Conservation (phyloP, 257 asterid genomes). For the Galeopsis tetrahit region DNA sequence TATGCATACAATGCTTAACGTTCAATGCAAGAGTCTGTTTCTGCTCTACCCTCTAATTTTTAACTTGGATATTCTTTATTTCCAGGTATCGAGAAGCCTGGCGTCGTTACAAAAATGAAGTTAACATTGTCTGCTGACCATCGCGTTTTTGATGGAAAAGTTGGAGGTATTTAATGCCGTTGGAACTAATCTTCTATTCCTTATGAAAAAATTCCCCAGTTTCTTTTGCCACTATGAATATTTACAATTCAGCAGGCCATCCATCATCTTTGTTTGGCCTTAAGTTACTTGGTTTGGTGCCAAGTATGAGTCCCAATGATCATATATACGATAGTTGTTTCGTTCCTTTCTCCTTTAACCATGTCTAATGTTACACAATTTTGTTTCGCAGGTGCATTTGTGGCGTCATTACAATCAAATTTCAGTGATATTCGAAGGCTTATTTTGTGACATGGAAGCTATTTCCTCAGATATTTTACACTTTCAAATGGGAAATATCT, state of each 20-base stretch:
- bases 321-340: not conserved
- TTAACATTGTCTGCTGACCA: constrained; percentile 93
- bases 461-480: constrained; percentile 23
- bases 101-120: constrained; percentile 80
- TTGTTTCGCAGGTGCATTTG: constrained; percentile 66
- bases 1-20: constrained; percentile 38
- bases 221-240: not conserved
- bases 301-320: not conserved
- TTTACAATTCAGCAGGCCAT: not conserved
- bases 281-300: not conserved
- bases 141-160: constrained; percentile 93
- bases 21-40: constrained; percentile 29
- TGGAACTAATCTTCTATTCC: constrained; percentile 4
- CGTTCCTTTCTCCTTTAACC: not conserved
- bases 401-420: constrained; percentile 66
- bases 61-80: constrained; percentile 32
- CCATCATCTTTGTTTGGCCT: not conserved
- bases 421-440: constrained; percentile 82
- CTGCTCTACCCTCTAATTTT: constrained; percentile 4
- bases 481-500: constrained; percentile 27
- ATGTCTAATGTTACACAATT: not conserved
- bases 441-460: constrained; percentile 52
- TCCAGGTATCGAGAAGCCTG: constrained; percentile 85
- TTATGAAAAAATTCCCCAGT: constrained; percentile 1
- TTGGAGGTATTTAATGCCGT: constrained; percentile 70